These are phyloP conservation scores for Gossypium longicalyx DNA, from an alignment of 345 rosid genomes.

Conservation along the genomic window DNA sequence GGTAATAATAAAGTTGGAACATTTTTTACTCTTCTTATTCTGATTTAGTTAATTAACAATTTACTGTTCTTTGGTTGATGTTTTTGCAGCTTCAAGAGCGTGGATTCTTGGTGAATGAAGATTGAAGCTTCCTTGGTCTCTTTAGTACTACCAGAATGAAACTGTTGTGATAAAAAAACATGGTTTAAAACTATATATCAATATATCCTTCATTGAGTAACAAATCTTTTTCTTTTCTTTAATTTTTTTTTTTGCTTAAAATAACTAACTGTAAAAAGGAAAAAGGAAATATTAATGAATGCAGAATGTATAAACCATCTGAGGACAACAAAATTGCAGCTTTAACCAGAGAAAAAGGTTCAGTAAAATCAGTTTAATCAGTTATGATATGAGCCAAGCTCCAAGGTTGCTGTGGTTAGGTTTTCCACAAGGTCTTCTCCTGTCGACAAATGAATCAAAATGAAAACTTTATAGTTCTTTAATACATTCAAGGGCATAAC, in stretches of 20 bases:
- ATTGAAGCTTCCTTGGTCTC: not conserved
- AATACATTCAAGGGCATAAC: not conserved
- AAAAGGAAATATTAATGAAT: not conserved
- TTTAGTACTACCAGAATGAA: not conserved
- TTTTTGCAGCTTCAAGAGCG: constrained; percentile 29
- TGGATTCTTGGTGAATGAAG: constrained; percentile 28
- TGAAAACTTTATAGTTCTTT: not conserved
- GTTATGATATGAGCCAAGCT: constrained; percentile 1
- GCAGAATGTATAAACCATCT: constrained; percentile 1
- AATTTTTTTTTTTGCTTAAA: not conserved
- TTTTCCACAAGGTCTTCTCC: constrained; percentile 5
- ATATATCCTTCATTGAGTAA: not conserved
- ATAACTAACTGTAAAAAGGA: not conserved
- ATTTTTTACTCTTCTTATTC: not conserved
- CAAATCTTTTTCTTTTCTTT: not conserved
- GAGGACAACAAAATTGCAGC: constrained; percentile 5
- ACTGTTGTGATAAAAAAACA: not conserved
- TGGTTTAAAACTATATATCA: not conserved
- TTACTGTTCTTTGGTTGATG: not conserved
- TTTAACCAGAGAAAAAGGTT: not conserved
- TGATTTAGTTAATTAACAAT: not conserved
- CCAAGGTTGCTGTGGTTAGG: not conserved
- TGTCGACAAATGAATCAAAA: not conserved
- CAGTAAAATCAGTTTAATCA: not conserved
- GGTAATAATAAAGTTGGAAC: constrained; percentile 42